Evolutionary conservation across 495 filamentous ascomycete genomes (phyloP), one percentile per base, ranked within the genome.

Genomic region (Hyphodiscus hymeniophilus): DNA sequence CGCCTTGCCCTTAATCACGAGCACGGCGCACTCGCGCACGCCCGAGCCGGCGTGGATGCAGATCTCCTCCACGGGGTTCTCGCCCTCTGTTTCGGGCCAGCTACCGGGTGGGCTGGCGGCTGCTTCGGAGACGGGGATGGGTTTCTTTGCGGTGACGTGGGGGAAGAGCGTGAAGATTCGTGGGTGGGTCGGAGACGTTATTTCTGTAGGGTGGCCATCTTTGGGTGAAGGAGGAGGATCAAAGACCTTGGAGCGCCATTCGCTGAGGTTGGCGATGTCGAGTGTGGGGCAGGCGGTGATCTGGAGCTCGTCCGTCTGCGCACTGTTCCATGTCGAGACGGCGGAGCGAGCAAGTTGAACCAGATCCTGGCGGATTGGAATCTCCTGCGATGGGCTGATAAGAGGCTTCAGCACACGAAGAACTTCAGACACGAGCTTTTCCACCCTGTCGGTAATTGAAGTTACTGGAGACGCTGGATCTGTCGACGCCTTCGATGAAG

Each of bases 131-230:
- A 15, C 3, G 32, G 7, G 17, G n/a, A 45, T n/a, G 20, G 45
- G 16, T 28, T 45, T 49, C 31, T 23, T 23, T 32, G 45, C 46
- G 15, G 40, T 38, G 46, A 54, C 24, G 21, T 34, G 47, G 24
- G 51, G 51, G 24, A 54, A 54, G 32, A 54, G 46, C 17, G 44
- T 50, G 41, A 49, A 54, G 40, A 54, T 46, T 16, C 46, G 45
- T 33, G 51, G 41, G 16, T 48, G n/a, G 20, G 50, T 47, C 15
- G 36, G 15, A 43, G 38, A 38, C 21, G 31, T 38, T 11, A 38
- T 11, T 6, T 48, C 43, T 30, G 21, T 16, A 17, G 18, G 30
- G 34, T 22, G 28, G 11, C 34, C 13, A 12, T 22, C 3, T 22
- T 12, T 10, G 38, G 21, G 10, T 3, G 38, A 21, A 13, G 41